Conservation (phyloP, 495 filamentous ascomycete genomes). For the Xylaria flabelliformis region DNA sequence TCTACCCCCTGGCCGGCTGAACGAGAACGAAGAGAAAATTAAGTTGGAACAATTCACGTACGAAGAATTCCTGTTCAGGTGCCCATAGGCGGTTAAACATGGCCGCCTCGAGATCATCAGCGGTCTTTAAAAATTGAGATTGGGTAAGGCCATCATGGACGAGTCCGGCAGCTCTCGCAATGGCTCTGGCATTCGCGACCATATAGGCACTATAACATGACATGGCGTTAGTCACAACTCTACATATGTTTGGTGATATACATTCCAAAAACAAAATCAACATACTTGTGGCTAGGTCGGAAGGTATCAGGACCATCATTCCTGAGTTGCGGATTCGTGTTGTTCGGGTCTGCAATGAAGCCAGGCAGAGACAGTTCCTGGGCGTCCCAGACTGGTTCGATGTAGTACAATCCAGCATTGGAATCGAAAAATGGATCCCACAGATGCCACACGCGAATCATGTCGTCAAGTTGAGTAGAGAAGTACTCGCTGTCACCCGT, state of each 20-base stretch:
- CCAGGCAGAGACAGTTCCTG: slow-evolving; percentile 53
- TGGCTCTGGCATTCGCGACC: slow-evolving; percentile 52
- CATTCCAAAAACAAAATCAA: background rate
- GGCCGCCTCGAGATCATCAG: slow-evolving; percentile 40
- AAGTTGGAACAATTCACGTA: slow-evolving; percentile 4
- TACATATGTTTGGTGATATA: background rate
- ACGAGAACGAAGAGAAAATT: background rate
- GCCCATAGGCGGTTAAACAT: slow-evolving; percentile 51
- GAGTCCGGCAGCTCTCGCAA: slow-evolving; percentile 44
- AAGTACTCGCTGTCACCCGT: slow-evolving; percentile 49
- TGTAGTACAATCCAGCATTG: slow-evolving; percentile 49
- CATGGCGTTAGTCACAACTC: background rate
- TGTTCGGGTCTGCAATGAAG: slow-evolving; percentile 46
- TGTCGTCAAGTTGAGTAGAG: slow-evolving; percentile 46
- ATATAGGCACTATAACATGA: slow-evolving; percentile 45
- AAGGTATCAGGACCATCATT: slow-evolving; percentile 52
- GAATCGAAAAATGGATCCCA: slow-evolving; percentile 49
- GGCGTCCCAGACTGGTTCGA: slow-evolving; percentile 52
- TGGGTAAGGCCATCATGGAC: slow-evolving; percentile 38
- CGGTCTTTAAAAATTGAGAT: slow-evolving; percentile 41
- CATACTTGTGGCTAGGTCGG: slow-evolving; percentile 48
- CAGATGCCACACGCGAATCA: slow-evolving; percentile 47
- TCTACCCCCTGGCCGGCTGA: background rate
- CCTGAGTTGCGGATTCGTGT: slow-evolving; percentile 39
- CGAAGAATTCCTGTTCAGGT: slow-evolving; percentile 50